Base-by-base conservation (phyloP, 176 grass and related monocot genomes). In the Secale cereale region DNA sequence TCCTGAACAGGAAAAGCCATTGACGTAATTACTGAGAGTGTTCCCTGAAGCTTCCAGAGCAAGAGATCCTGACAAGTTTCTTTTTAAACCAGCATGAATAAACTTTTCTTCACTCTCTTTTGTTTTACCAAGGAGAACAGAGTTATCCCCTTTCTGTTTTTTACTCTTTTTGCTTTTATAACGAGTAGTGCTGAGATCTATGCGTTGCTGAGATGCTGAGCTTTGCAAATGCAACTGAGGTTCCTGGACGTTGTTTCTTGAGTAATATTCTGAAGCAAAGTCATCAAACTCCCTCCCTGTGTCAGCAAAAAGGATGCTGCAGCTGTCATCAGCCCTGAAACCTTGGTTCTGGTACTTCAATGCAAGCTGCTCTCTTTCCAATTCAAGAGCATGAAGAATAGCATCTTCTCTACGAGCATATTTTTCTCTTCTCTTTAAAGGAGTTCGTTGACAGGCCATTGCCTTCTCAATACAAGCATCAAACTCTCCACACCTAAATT, bases 401-500 rank as follows among this genome's bases (percentile, higher is more conserved):
- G 93, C 93, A 77, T 95, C 93, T 74, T 95, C 93, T 85, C 93
- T 87, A 32, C 93, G 85, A 65, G 93, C 93, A 85, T 95, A 95
- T 81, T 95, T 95, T 85, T 95, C 93, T 80, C 93, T 87, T 91
- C 88, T 91, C 86, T 92, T 95, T 73, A 92, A 88, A 74, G 93
- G 93, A 77, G 86, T 87, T 15, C 92, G 85, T 87, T 89, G 81
- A 46, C 86, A 87, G 65, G 91, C 78, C 81, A 91, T 89, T 30
- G 93, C 93, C 82, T 76, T 90, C 74, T 95, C 93, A 82, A 95
- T 95, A 90, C 93, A 95, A 82, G 93, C 93, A 87, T 95, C 93
- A 85, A 95, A 95, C 77, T 95, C 93, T 68, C 93, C 93, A 62
- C 93, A 95, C 33, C 93, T 87, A 78, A 95, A 95, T 64, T 91